Evolutionary conservation across 441 rosid species (phyloP).

Genomic region (Euphorbia schlechtendalii): DNA sequence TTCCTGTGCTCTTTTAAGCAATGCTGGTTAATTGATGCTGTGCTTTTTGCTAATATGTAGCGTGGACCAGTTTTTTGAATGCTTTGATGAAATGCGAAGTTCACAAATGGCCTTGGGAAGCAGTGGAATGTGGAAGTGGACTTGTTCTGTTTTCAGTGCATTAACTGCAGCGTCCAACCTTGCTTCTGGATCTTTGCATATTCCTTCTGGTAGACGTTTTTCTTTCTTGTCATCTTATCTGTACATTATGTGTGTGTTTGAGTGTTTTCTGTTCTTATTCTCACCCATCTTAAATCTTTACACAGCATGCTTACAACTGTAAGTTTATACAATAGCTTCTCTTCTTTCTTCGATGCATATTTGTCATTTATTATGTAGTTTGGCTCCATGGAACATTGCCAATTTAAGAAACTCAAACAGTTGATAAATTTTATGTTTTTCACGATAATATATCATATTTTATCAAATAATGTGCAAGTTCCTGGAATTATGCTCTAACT

Average conservation of each 20-base stretch:
- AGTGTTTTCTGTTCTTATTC: not conserved
- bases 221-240: not conserved
- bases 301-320: not conserved
- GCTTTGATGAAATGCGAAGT: conserved; percentile 89
- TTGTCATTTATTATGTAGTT: not conserved
- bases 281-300: not conserved
- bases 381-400: not conserved
- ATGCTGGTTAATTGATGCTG: conserved; percentile 17
- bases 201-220: conserved; percentile 65
- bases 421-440: too few relatives aligned
- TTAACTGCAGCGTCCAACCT: conserved; percentile 98
- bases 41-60: conserved; percentile 40
- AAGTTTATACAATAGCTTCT: not conserved
- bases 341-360: conserved; percentile 3
- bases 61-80: conserved; percentile 95
- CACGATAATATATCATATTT: too few relatives aligned
- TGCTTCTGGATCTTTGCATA: conserved; percentile 88
- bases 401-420: not conserved
- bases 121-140: conserved; percentile 99
- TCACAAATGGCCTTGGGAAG: conserved; percentile 83
- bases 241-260: conserved; percentile 12
- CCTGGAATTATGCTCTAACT: not conserved
- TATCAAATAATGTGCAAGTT: not conserved
- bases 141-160: conserved; percentile 93
- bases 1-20: not conserved